Base-by-base conservation (phyloP, 2,329 filamentous ascomycete species). In the Aspergillus fumigatiaffinis region DNA sequence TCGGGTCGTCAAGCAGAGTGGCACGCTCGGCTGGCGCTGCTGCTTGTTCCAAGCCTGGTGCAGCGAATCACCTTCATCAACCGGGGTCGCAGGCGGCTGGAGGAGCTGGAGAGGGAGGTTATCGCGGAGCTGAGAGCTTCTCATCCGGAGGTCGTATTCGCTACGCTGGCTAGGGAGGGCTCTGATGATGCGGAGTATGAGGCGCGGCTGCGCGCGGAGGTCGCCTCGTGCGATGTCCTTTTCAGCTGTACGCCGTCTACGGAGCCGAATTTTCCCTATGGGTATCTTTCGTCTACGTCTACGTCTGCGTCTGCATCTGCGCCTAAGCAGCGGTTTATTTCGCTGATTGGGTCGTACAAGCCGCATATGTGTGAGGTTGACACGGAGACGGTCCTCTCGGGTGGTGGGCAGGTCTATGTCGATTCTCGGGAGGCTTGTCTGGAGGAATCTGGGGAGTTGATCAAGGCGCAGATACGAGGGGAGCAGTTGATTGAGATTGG, bases 61-160 rank as follows among this genome's bases (percentile, higher is more conserved):
- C 84, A 85, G 61, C 83, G 85, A 49, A 81, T 97, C 52, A 88
- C 91, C 67, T 85, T 96, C 63, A 85, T 96, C 65, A 94, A 92
- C 66, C 86, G 89, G 12, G 68, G 72, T 3, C 78, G 79, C 14
- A 84, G 87, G 68, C 84, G 87, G 23, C 86, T 88, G 79, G 68
- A 74, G 0, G 73, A 80, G 54, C 63, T 76, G 55, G 63, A 70
- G 52, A 57, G 54, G 1, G 63, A 63, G 3, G 62, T 75, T 0
- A 57, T 76, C 6, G 53, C 53, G 1, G 68, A 75, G 10, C 53
- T 81, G 23, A 70, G 70, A 10, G 50, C 59, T 1, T 67, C 67
- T 7, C 75, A 78, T 67, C 73, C 78, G 21, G 61, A 63, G 35
- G 66, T 76, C 17, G 69, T 65, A 0, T 64, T 72, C 32, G 57